These are phyloP conservation scores for Ichthyophthirius multifiliis DNA, from an alignment of 169 alveolate genomes.

Conservation along the genomic window DNA sequence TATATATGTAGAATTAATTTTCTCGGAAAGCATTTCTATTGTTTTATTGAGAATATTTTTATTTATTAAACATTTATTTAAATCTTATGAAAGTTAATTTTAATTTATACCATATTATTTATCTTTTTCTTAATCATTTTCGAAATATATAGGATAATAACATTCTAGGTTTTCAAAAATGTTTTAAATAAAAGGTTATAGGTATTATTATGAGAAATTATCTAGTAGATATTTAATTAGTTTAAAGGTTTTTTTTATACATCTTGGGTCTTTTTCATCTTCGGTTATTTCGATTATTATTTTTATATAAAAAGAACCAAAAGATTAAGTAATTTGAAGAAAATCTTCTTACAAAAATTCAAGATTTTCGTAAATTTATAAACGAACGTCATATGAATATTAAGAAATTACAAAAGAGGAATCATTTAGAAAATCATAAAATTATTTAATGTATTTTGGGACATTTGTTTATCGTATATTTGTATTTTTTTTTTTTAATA, in stretches of 20 bases:
- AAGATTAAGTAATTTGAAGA: not conserved
- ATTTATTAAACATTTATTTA: not conserved
- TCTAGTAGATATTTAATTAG: not conserved
- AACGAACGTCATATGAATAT: no score
- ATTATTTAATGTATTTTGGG: no score
- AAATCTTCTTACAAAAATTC: not conserved
- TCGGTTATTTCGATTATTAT: not conserved
- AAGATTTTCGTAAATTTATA: no score
- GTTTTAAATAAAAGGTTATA: not conserved
- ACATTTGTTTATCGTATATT: no score
- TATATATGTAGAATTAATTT: not conserved
- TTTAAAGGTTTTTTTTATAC: not conserved
- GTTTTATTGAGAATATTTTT: not conserved
- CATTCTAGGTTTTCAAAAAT: slow-evolving; percentile 4
- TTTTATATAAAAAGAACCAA: not conserved
- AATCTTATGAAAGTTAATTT: not conserved
- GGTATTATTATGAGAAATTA: not conserved
- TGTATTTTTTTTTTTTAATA: no score
- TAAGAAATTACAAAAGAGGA: no score
- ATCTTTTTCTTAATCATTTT: not conserved
- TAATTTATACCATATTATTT: not conserved
- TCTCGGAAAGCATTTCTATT: not conserved
- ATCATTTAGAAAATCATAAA: no score
- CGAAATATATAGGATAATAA: slow-evolving; percentile 4
- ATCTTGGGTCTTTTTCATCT: slow-evolving; percentile 12